Base-by-base conservation (phyloP, 2,329 filamentous ascomycete genomes). In the Beauveria sp. region DNA sequence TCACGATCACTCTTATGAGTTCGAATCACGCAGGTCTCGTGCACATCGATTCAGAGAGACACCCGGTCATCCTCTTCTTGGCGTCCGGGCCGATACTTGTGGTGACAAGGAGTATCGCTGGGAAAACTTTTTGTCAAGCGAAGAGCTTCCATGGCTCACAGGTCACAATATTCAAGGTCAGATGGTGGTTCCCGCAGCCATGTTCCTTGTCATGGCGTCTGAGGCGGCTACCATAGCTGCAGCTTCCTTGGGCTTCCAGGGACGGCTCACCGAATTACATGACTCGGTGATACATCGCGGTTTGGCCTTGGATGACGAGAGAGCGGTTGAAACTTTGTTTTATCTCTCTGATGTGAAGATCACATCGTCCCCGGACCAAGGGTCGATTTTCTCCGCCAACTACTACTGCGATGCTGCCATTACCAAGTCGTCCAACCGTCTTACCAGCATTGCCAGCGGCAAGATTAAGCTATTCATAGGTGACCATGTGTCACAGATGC, bases 91-190 rank as follows among this genome's bases (percentile, higher is more conserved):
- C 16, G 20, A 46, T 30, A 46, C 42, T 38, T n/a, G 30, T 40
- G 22, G 62, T 10, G 38, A 63, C 40, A 38, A 40, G 5, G 57
- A 63, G 53, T 50, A 53, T 12, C 61, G 60, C 10, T 68, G 64
- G 66, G 58, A 63, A 12, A 66, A 67, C 26, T 53, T 63, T 12
- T 7, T 68, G 1, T 63, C 60, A 26, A 45, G 51, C 26, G n/a
- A 34, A 5, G 63, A 67, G 55, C 14, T 67, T 5, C 70, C 78
- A 40, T 78, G 79, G 42, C 74, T 76, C 8, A 67, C 74, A 47
- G 75, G 77, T 59, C 77, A 79, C 67, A 59, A 67, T 40, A 74
- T 78, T 70, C 74, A 78, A 62, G 77, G 73, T 65, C 71, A 78
- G 56, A 72, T 71, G 59, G 71, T 78, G 64, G 74, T 74, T 53